Evolutionary conservation across 2,329 filamentous ascomycete species (phyloP).

Genomic region (Fonsecaea multimorphosa): DNA sequence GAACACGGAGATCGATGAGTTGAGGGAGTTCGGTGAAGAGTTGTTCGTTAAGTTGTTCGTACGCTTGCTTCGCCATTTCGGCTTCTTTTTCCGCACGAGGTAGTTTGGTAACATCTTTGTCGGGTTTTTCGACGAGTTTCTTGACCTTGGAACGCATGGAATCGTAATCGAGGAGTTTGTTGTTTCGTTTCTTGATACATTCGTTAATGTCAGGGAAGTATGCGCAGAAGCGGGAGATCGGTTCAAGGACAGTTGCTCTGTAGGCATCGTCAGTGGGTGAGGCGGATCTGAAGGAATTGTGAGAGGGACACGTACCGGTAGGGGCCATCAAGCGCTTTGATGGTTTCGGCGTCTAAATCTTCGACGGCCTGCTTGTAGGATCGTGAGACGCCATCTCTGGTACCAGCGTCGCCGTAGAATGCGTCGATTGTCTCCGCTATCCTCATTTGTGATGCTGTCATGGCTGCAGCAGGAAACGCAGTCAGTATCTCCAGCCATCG

Average conservation of each 20-base stretch:
- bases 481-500: slow-evolving; percentile 5
- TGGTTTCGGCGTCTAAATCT: slow-evolving; percentile 95
- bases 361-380: slow-evolving; percentile 99
- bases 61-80: slow-evolving; percentile 89
- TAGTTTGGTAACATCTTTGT: slow-evolving; percentile 97
- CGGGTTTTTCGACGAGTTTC: slow-evolving; percentile 95
- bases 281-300: background rate
- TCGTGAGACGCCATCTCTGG: slow-evolving; percentile 90
- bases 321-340: slow-evolving; percentile 95
- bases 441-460: slow-evolving; percentile 99
- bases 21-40: slow-evolving; percentile 91
- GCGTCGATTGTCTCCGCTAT: slow-evolving; percentile 99
- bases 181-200: slow-evolving; percentile 98
- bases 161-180: slow-evolving; percentile 99
- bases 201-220: slow-evolving; percentile 99
- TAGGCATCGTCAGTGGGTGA: slow-evolving; percentile 2
- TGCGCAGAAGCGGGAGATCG: slow-evolving; percentile 92
- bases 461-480: slow-evolving; percentile 64
- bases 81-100: slow-evolving; percentile 95
- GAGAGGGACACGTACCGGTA: slow-evolving; percentile 67
- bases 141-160: slow-evolving; percentile 94
- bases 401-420: slow-evolving; percentile 96
- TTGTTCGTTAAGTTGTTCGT: slow-evolving; percentile 97
- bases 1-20: slow-evolving; percentile 93
- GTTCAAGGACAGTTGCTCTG: slow-evolving; percentile 90